These are phyloP conservation scores for Verticillium nubilum DNA, from an alignment of 2,329 filamentous ascomycete genomes.

Conservation along the genomic window DNA sequence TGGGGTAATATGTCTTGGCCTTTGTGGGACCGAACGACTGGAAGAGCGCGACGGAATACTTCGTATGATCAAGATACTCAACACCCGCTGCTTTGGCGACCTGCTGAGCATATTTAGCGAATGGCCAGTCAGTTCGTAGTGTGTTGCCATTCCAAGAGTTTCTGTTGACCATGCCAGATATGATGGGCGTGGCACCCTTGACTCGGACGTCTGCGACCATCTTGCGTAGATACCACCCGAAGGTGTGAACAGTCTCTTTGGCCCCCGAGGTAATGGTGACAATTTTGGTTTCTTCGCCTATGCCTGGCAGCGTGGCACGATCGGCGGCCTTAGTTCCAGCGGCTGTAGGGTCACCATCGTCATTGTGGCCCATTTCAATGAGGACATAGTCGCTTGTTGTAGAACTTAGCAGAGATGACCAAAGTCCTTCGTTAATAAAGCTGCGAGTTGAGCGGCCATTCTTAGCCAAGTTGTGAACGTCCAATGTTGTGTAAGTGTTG, in stretches of 20 bases:
- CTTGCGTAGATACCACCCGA: conserved; percentile 18
- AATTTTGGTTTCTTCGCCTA: conserved; percentile 14
- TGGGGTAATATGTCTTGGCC: conserved; percentile 18
- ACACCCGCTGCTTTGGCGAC: conserved; percentile 11
- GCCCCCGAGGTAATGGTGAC: conserved; percentile 12
- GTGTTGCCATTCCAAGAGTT: conserved; percentile 11
- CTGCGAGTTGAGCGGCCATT: conserved; percentile 12
- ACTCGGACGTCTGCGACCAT: conserved; percentile 19
- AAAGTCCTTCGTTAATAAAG: conserved; percentile 16
- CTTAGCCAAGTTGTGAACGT: conserved; percentile 11
- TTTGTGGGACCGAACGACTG: conserved; percentile 14
- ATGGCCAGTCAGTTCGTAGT: conserved; percentile 14
- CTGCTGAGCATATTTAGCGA: conserved; percentile 15
- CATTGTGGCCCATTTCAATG: conserved; percentile 21
- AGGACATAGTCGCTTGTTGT: conserved; percentile 16
- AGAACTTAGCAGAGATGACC: conserved; percentile 9
- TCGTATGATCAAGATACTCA: conserved; percentile 20
- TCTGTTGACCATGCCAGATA: conserved; percentile 20
- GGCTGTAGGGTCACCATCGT: conserved; percentile 15
- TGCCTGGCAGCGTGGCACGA: conserved; percentile 16
- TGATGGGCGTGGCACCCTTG: conserved; percentile 13
- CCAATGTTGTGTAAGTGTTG: conserved; percentile 4
- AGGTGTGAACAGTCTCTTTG: conserved; percentile 16
- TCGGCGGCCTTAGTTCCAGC: conserved; percentile 11
- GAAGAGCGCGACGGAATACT: conserved; percentile 14